Evolutionary conservation across 2,329 filamentous ascomycete species (phyloP).

Genomic region (Paecilomyces sp.): DNA sequence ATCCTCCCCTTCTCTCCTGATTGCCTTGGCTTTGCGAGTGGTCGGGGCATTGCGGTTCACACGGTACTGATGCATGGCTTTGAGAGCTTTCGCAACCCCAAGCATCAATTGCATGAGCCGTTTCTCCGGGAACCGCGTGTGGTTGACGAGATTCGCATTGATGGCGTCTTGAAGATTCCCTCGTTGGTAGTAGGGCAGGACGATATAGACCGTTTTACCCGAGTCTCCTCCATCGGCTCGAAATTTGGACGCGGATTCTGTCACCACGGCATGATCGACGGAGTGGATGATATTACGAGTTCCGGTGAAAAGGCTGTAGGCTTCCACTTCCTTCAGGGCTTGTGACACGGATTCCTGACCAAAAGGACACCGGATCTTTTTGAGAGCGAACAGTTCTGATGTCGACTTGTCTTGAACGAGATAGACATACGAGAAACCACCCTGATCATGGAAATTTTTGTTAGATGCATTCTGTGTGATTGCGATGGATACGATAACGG

Average conservation of each 20-base stretch:
- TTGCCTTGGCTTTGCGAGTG: constrained; percentile 48
- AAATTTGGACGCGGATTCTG: constrained; percentile 54
- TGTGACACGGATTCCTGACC: constrained; percentile 92
- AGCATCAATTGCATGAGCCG: constrained; percentile 84
- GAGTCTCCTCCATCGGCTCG: constrained; percentile 52
- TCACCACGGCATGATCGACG: constrained; percentile 74
- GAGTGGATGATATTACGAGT: constrained; percentile 80
- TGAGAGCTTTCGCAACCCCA: constrained; percentile 81
- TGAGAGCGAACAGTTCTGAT: constrained; percentile 83
- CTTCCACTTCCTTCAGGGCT: constrained; percentile 94
- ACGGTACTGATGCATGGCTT: constrained; percentile 84
- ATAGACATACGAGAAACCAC: constrained; percentile 98
- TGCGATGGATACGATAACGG: neutral
- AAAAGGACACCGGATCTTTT: constrained; percentile 98
- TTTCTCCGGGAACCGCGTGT: constrained; percentile 80
- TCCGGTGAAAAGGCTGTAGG: constrained; percentile 81
- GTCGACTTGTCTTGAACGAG: constrained; percentile 86
- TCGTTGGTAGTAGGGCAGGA: constrained; percentile 89
- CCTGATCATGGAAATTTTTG: constrained; percentile 45
- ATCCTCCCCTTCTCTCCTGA: constrained; percentile 48
- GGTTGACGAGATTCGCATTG: constrained; percentile 96
- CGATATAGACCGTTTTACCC: constrained; percentile 90
- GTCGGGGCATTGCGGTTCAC: constrained; percentile 51
- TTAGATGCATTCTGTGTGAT: neutral
- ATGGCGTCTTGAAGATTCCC: constrained; percentile 97